phyloP scores from a whole-genome alignment of 225 moss, liverwort and hornwort species.

The Climacium dendroides region DNA sequence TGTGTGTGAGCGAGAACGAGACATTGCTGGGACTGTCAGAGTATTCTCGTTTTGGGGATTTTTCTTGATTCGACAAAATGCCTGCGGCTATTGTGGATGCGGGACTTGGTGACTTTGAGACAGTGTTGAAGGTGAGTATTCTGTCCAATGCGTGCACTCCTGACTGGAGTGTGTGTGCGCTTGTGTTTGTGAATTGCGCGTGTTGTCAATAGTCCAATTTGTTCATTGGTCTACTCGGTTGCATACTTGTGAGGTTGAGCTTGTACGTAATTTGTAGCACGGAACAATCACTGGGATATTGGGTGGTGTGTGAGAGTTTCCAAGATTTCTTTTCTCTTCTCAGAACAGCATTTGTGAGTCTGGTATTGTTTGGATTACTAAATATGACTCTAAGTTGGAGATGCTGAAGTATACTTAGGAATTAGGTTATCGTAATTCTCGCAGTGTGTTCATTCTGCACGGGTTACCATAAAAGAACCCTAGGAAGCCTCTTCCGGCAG shows the following conservation, averaged over 20 bases:
- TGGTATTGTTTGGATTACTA: neutral
- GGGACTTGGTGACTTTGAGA: conserved; percentile 40
- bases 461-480: neutral
- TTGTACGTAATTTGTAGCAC: neutral
- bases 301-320: neutral
- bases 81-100: conserved; percentile 81
- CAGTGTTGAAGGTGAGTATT: conserved; percentile 31
- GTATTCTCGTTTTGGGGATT: neutral
- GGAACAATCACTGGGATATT: neutral
- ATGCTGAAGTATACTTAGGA: neutral
- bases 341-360: neutral
- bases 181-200: neutral
- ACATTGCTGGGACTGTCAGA: neutral
- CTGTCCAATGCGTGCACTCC: neutral
- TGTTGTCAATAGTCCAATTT: neutral
- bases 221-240: neutral
- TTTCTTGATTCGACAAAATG: conserved; percentile 28
- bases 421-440: neutral
- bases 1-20: neutral
- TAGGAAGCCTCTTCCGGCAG: neutral
- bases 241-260: neutral
- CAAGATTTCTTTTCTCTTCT: neutral
- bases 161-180: neutral
- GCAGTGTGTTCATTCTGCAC: neutral
- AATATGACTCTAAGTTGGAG: neutral